A percentile compares a stretch with the other conserved stretches of the same genome.
phyloP scores from a whole-genome alignment of 768 basidiomycete genomes.

The Gelatoporia subvermispora region DNA sequence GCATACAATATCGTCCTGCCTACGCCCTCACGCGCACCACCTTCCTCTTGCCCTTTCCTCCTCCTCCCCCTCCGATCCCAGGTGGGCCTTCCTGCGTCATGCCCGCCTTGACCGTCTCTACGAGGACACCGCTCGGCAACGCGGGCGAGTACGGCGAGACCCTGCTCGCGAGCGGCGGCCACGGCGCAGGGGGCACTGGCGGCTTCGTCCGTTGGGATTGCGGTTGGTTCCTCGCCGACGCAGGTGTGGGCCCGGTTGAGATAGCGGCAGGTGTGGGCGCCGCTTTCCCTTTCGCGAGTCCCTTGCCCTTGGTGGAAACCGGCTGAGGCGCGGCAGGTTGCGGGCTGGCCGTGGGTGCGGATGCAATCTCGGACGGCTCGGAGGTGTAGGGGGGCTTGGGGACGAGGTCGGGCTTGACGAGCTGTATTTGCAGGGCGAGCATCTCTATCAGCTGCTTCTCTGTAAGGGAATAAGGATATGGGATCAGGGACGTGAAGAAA shows the following conservation, averaged over 20 bases:
- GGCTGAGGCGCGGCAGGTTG: conserved; percentile 16
- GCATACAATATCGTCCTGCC: not conserved
- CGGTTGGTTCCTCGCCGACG: conserved; percentile 11
- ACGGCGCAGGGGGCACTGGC: conserved; percentile 73
- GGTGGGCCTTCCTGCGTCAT: conserved; percentile 57
- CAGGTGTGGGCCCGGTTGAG: conserved; percentile 17
- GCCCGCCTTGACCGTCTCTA: conserved; percentile 83
- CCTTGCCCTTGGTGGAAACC: conserved; percentile 21
- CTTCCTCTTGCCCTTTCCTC: conserved; percentile 74
- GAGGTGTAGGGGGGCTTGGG: conserved; percentile 59
- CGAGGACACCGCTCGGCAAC: conserved; percentile 67
- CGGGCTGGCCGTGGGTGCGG: conserved; percentile 23
- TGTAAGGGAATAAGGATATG: conserved; percentile 24
- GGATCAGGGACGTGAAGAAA: not conserved
- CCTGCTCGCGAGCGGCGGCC: conserved; percentile 66
- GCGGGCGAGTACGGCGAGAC: conserved; percentile 80
- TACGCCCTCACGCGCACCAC: conserved; percentile 70
- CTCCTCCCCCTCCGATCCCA: conserved; percentile 22
- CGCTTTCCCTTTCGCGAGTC: conserved; percentile 18
- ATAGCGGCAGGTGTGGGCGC: conserved; percentile 20
- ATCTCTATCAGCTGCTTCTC: conserved; percentile 78
- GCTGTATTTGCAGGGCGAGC: conserved; percentile 70
- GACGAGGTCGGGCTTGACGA: conserved; percentile 61
- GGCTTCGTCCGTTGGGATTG: conserved; percentile 31
- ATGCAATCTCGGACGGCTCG: conserved; percentile 17